A percentile compares a stretch with the other conserved stretches of the same genome.
Conservation (phyloP, 805 yeast genomes). For the Yamadazyma paraphyllophila region DNA sequence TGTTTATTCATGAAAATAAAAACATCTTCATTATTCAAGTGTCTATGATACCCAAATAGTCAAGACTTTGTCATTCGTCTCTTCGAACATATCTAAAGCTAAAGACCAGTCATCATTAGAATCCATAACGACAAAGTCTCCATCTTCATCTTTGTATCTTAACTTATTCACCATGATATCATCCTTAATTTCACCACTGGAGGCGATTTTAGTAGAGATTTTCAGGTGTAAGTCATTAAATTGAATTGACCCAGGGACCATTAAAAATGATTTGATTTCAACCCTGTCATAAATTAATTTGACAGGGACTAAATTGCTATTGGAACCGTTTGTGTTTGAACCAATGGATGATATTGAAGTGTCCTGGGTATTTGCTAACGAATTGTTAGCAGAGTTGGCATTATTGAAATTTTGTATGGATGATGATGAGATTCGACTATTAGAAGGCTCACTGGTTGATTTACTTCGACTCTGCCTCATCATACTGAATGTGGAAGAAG, state of each 20-base stretch:
- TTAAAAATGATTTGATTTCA: constrained; percentile 27
- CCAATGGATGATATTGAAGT: constrained; percentile 16
- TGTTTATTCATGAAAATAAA: constrained; percentile 4
- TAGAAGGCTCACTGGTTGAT: constrained; percentile 18
- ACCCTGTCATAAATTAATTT: constrained; percentile 32
- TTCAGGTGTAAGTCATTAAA: constrained; percentile 60
- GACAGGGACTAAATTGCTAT: constrained; percentile 18
- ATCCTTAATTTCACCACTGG: constrained; percentile 51
- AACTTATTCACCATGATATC: constrained; percentile 55
- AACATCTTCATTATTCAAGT: neutral
- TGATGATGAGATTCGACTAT: constrained; percentile 19
- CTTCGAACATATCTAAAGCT: constrained; percentile 64
- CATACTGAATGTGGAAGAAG: constrained; percentile 44
- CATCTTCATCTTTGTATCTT: constrained; percentile 91
- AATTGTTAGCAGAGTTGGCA: constrained; percentile 1
- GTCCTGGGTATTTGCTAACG: constrained; percentile 13
- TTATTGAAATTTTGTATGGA: constrained; percentile 13
- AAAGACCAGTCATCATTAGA: constrained; percentile 86
- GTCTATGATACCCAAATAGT: constrained; percentile 41
- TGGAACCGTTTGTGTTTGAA: constrained; percentile 12
- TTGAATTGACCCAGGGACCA: constrained; percentile 27
- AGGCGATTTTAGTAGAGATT: constrained; percentile 49
- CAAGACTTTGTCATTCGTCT: constrained; percentile 24
- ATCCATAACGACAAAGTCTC: constrained; percentile 82
- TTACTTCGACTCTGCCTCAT: constrained; percentile 33